phyloP scores from a whole-genome alignment of 495 filamentous ascomycete genomes.

The Penicillium bovifimosum region DNA sequence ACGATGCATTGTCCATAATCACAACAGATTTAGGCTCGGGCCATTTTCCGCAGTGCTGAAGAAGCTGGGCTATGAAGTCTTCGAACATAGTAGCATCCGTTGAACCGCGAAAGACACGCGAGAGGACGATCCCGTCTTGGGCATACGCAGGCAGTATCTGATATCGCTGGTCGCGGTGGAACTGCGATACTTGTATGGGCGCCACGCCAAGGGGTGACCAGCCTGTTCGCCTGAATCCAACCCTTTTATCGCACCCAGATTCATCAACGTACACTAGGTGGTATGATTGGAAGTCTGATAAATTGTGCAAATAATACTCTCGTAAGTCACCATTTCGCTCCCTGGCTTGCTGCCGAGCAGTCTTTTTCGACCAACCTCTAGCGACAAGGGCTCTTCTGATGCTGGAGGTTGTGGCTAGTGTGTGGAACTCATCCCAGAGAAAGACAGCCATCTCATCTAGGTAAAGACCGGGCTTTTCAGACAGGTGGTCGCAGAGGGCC shows the following conservation, averaged over 20 bases:
- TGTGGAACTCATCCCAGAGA: no score
- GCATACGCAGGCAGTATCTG: not conserved
- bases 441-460: not conserved
- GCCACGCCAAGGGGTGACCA: not conserved
- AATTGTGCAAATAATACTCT: not conserved
- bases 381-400: no score
- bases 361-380: no score
- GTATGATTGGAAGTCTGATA: not conserved
- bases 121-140: conserved; percentile 6
- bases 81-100: conserved; percentile 7
- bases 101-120: conserved; percentile 25
- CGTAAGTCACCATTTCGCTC: not conserved
- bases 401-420: no score
- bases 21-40: not conserved
- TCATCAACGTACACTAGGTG: not conserved
- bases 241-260: not conserved
- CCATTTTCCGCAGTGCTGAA: not conserved
- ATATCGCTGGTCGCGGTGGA: not conserved
- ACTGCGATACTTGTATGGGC: not conserved
- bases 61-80: not conserved
- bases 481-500: not conserved
- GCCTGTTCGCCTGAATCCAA: not conserved
- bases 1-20: not conserved
- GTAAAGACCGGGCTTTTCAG: not conserved
- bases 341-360: no score